A percentile compares a stretch with the other conserved stretches of the same genome.
These are phyloP conservation scores for Drosera spatulata DNA, from an alignment of 179 eudicot species.

Conservation along the genomic window DNA sequence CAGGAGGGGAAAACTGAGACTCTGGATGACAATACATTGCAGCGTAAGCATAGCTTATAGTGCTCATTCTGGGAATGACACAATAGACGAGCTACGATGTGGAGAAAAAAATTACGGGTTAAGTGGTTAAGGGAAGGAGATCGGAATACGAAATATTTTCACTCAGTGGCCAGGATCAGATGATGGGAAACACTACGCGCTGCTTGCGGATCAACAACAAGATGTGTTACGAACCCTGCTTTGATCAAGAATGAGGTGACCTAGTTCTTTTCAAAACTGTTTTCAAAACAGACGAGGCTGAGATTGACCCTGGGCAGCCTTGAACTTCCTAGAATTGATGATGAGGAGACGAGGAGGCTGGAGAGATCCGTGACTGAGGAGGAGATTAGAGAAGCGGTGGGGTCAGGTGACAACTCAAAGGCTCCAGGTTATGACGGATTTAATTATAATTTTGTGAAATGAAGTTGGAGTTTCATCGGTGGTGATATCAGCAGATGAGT, in stretches of 20 bases:
- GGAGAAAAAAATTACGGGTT: neutral
- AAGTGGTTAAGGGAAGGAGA: neutral
- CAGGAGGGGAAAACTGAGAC: neutral
- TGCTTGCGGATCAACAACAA: neutral
- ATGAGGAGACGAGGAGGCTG: neutral
- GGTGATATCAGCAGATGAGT: neutral
- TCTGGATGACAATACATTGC: neutral
- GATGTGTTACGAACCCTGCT: neutral
- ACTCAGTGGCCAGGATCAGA: neutral
- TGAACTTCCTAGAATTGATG: neutral
- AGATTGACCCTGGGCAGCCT: neutral
- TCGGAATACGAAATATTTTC: no score
- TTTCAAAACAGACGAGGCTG: neutral
- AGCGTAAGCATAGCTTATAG: no score
- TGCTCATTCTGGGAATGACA: neutral
- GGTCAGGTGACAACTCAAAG: neutral
- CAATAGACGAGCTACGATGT: neutral
- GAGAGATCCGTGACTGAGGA: neutral
- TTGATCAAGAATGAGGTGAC: neutral
- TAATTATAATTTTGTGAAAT: neutral
- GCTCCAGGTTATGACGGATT: no score
- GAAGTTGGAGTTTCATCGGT: neutral
- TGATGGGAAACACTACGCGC: neutral
- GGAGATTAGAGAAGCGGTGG: conserved; percentile 1
- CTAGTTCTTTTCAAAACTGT: neutral